Evolutionary conservation across 2,329 filamentous ascomycete genomes (phyloP), one percentile per base, ranked within the genome.

Genomic region (Calycina herbarum): DNA sequence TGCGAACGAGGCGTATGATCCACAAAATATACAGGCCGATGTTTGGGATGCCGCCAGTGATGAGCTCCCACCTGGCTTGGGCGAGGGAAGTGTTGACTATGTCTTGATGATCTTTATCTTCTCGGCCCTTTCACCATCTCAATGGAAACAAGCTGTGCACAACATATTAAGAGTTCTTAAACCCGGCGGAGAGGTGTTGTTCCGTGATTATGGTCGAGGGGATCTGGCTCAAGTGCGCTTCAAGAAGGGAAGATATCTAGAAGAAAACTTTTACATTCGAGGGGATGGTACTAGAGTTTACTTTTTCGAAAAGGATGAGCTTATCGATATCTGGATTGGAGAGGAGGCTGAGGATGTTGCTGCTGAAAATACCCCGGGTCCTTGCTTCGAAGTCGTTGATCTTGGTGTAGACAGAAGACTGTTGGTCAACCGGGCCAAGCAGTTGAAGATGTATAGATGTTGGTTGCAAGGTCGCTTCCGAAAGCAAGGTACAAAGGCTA

Each of bases 81-180:
- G 81, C 60, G 89, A 93, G 73, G 88, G 84, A n/a, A 91, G 87
- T 66, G 93, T 97, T 66, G 94, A 99, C 78, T 87, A 98, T 48
- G 92, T 96, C 45, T 83, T 99, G 62, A 88, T 99, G 85, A 93
- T 99, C 67, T 99, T 99, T 81, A 94, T 98, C 75, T 98, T 99
- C 82, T 97, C 93, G 20, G 95, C 95, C 1, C 82, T 99, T 58
- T 89, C 90, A 40, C 95, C 95, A 0, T 77, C 79, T 59, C 93
- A 99, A 78, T 99, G 95, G 95, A 81, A 83, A 59, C 86, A 88
- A 75, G 93, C 93, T 13, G 87, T 98, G 48, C 81, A 83, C 65
- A 99, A 98, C 76, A 86, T 97, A 17, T 86, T 90, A 78, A 86
- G 86, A 62, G 82, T 97, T 42, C 84, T 99, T 69, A 98, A 96